Percentiles rank a stretch among this genome's conserved stretches.
Conservation (phyloP, 352 stramenopile species). For the Globisporangium barbulae region DNA sequence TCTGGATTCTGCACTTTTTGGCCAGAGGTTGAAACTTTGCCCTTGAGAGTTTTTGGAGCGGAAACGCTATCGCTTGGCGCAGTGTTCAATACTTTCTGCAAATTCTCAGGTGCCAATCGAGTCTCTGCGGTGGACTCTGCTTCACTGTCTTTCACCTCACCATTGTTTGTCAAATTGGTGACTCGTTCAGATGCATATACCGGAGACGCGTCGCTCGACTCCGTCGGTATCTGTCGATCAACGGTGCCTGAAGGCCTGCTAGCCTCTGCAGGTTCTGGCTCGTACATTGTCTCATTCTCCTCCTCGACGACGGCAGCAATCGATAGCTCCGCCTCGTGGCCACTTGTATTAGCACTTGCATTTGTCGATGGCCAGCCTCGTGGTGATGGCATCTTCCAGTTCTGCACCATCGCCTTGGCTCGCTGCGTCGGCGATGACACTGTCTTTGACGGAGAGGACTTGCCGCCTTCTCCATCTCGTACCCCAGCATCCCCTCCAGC, state of each 20-base stretch:
- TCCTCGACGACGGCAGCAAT: background rate
- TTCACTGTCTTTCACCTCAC: background rate
- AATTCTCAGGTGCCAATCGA: background rate
- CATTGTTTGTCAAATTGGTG: too few relatives aligned
- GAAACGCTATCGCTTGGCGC: background rate
- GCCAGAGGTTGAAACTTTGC: background rate
- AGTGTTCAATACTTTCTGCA: too few relatives aligned
- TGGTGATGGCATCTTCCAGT: conserved; percentile 19
- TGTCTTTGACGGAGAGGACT: background rate
- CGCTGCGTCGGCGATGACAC: conserved; percentile 19
- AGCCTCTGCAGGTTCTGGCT: background rate
- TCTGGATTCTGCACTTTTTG: background rate
- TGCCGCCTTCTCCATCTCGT: background rate
- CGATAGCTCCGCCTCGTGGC: background rate
- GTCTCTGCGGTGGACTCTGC: background rate
- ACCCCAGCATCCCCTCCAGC: background rate
- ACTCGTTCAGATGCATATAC: background rate
- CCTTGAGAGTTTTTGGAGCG: background rate
- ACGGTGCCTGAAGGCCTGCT: background rate
- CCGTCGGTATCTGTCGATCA: background rate
- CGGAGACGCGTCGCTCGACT: background rate
- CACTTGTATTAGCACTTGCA: background rate
- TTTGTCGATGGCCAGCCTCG: background rate
- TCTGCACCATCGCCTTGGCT: conserved; percentile 24
- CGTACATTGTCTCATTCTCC: conserved; percentile 1